Conservation (phyloP, 495 filamentous ascomycete genomes). For the Daldinia caldariorum region DNA sequence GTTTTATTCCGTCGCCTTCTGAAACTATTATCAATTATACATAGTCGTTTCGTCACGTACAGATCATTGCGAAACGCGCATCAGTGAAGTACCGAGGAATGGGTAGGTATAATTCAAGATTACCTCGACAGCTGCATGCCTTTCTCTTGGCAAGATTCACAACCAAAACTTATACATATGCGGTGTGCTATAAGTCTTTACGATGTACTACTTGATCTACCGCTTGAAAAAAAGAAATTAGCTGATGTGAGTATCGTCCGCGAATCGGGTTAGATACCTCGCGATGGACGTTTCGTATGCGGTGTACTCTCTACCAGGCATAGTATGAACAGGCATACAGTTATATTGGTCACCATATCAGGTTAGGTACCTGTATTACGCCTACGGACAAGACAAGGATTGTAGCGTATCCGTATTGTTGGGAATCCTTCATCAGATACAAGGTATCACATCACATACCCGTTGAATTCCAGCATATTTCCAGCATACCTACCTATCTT, state of each 20-base stretch:
- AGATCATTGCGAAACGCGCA: too few species aligned
- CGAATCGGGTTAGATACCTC: conserved; percentile 4
- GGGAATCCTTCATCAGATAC: neutral
- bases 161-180: neutral
- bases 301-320: neutral
- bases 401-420: conserved; percentile 1
- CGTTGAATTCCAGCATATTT: neutral
- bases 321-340: too few species aligned
- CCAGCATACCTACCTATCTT: too few species aligned
- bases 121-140: neutral
- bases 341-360: neutral
- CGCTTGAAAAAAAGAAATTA: neutral
- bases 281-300: neutral
- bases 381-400: neutral
- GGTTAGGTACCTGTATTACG: neutral
- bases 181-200: neutral
- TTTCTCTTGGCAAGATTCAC: neutral
- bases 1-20: neutral
- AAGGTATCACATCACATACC: neutral
- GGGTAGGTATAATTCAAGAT: neutral
- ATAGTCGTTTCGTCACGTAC: neutral
- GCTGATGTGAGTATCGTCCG: neutral
- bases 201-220: neutral
- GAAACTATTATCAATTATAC: neutral
- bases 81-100: neutral